phyloP scores from a whole-genome alignment of 176 grass and related monocot genomes.

The Aegilops bicornis region DNA sequence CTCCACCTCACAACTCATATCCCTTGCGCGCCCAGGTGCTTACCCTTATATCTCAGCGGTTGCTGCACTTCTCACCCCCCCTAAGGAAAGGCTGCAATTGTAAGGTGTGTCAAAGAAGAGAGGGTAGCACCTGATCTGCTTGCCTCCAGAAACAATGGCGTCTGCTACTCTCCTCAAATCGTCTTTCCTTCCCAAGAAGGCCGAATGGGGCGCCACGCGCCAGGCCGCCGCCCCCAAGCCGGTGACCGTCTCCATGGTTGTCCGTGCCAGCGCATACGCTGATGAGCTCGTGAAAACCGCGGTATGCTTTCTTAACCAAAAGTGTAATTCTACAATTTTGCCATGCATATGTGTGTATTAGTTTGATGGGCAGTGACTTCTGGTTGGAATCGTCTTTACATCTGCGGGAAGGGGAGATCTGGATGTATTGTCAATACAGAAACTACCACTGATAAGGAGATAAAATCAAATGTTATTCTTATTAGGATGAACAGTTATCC shows the following conservation, averaged over 20 bases:
- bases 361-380: conserved; percentile 6
- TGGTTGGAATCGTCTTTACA: neutral
- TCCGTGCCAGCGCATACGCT: conserved; percentile 66
- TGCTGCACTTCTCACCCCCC: conserved; percentile 47
- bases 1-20: conserved; percentile 94
- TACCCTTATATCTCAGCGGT: conserved; percentile 57
- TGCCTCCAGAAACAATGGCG: conserved; percentile 58
- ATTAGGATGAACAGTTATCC: neutral
- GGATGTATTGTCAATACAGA: neutral
- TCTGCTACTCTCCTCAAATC: conserved; percentile 94
- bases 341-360: neutral
- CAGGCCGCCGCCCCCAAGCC: conserved; percentile 41
- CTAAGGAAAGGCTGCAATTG: conserved; percentile 41
- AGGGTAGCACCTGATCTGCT: conserved; percentile 35
- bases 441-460: neutral
- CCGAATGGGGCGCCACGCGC: conserved; percentile 60
- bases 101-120: conserved; percentile 36
- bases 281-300: conserved; percentile 94
- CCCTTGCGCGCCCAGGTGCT: conserved; percentile 40
- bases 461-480: neutral
- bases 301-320: conserved; percentile 41
- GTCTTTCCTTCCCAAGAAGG: conserved; percentile 95
- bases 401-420: neutral
- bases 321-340: neutral
- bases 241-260: conserved; percentile 63